These are phyloP conservation scores for Cladophialophora exuberans DNA, from an alignment of 2,329 filamentous ascomycete genomes.

Conservation along the genomic window DNA sequence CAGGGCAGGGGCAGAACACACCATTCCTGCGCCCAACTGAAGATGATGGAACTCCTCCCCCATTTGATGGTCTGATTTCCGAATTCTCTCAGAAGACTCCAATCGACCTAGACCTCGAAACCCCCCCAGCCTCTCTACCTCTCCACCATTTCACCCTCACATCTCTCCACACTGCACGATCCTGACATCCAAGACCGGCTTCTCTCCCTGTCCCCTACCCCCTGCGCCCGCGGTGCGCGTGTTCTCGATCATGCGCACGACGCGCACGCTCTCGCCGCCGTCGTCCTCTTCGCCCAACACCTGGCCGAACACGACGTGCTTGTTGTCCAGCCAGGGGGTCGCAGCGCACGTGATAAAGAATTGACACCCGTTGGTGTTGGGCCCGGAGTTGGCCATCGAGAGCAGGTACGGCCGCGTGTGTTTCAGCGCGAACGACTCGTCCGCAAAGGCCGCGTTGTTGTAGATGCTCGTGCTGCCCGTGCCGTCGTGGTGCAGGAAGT, in stretches of 20 bases:
- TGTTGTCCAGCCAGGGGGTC: conserved; percentile 85
- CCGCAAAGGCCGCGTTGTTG: conserved; percentile 78
- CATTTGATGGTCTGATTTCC: no score
- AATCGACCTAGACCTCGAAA: no score
- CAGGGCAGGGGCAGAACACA: no score
- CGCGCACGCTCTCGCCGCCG: conserved; percentile 69
- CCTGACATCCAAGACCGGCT: conserved; percentile 81
- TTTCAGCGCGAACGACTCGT: conserved; percentile 84
- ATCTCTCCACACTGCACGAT: conserved; percentile 93
- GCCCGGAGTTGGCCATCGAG: conserved; percentile 95
- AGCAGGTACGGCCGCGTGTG: conserved; percentile 81
- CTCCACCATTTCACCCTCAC: conserved; percentile 50
- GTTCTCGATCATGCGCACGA: conserved; percentile 89
- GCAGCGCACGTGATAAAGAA: conserved; percentile 95
- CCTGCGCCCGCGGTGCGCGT: conserved; percentile 72
- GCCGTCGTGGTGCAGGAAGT: conserved; percentile 92
- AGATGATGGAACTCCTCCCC: no score
- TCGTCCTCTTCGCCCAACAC: conserved; percentile 63
- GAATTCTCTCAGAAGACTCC: no score
- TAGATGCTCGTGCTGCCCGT: conserved; percentile 89
- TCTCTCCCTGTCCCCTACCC: conserved; percentile 54
- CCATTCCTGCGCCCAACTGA: no score
- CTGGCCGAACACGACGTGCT: conserved; percentile 94
- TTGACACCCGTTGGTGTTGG: conserved; percentile 90
- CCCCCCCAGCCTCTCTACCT: no score